A percentile compares a stretch with the other conserved stretches of the same genome.
Evolutionary conservation across 768 basidiomycete species (phyloP).

Genomic region (Podaxis carcinomalis): DNA sequence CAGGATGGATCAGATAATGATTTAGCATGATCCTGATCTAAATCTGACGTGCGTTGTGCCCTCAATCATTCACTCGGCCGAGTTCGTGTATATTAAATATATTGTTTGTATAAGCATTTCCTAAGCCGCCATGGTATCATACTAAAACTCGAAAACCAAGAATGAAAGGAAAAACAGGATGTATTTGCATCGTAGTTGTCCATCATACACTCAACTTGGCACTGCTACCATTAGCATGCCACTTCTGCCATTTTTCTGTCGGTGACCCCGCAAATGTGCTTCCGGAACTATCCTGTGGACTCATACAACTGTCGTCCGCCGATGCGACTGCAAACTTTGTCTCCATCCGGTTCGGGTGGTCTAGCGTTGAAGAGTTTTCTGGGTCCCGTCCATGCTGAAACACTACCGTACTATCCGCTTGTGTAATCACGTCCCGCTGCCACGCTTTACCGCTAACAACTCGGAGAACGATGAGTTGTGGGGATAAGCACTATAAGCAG

Average conservation of each 20-base stretch:
- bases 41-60: too few species aligned
- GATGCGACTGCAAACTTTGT: neutral
- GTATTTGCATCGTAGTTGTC: neutral
- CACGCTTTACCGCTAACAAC: slow-evolving; percentile 12
- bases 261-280: slow-evolving; percentile 6
- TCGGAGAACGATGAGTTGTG: slow-evolving; percentile 12
- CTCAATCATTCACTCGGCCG: too few species aligned
- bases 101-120: too few species aligned
- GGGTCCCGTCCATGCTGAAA: neutral
- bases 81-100: too few species aligned
- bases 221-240: neutral
- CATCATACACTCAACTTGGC: neutral
- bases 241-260: neutral
- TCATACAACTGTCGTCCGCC: neutral
- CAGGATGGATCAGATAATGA: too few species aligned
- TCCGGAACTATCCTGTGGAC: slow-evolving; percentile 6
- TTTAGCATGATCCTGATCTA: too few species aligned
- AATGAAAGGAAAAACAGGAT: neutral
- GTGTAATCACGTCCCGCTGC: slow-evolving; percentile 9
- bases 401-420: slow-evolving; percentile 9
- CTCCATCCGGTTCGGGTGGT: neutral
- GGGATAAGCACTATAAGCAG: slow-evolving; percentile 7
- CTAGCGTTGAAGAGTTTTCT: neutral
- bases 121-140: neutral
- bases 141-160: neutral